phyloP scores from a whole-genome alignment of 257 asterid genomes.

The Lycium barbarum region DNA sequence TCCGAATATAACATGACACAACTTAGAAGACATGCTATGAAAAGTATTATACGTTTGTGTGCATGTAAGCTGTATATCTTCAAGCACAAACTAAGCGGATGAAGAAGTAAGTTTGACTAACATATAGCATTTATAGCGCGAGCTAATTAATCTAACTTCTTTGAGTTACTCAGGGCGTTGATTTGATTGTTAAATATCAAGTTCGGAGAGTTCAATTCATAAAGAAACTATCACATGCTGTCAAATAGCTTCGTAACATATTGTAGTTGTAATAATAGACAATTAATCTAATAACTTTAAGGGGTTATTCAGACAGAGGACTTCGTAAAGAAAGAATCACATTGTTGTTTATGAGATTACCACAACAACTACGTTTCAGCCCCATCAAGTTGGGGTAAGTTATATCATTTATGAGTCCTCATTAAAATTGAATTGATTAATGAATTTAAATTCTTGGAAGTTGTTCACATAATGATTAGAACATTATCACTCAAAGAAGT shows the following conservation, averaged over 20 bases:
- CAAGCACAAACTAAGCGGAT: neutral
- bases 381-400: neutral
- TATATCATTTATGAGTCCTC: neutral
- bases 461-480: no score
- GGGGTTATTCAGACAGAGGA: neutral
- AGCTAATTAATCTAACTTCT: neutral
- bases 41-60: neutral
- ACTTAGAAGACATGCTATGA: neutral
- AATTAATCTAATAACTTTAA: neutral
- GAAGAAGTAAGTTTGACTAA: neutral
- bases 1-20: neutral
- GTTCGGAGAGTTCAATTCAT: neutral
- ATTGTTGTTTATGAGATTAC: constrained; percentile 4
- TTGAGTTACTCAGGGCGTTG: neutral
- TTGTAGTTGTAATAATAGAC: neutral
- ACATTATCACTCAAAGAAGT: no score
- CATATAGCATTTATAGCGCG: neutral
- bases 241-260: constrained; percentile 15
- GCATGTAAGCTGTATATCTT: neutral
- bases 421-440: neutral
- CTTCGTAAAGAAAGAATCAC: neutral
- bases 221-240: neutral
- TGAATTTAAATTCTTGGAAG: neutral
- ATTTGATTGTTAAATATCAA: constrained; percentile 14
- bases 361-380: neutral